These are phyloP conservation scores for Delonix regia DNA, from an alignment of 306 rosid genomes.

Conservation along the genomic window DNA sequence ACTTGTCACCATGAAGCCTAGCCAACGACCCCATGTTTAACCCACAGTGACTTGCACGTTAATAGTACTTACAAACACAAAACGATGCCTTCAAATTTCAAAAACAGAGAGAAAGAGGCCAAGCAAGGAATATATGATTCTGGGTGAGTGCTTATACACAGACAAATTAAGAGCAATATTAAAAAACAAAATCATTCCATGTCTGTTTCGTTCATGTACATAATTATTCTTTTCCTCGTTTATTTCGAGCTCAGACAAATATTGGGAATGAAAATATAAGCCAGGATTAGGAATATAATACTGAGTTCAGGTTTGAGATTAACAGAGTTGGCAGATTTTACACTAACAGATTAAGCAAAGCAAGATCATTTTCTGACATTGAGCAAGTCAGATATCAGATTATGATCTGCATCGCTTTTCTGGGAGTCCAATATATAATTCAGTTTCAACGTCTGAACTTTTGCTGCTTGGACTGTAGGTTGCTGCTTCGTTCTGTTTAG, in stretches of 20 bases:
- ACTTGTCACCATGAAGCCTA: background rate
- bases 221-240: background rate
- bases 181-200: background rate
- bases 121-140: background rate
- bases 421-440: conserved; percentile 59
- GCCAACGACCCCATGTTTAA: background rate
- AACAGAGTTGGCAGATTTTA: background rate
- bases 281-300: background rate
- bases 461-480: conserved; percentile 22
- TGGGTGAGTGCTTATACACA: background rate
- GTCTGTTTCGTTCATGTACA: background rate
- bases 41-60: background rate
- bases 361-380: background rate
- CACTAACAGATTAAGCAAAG: background rate
- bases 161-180: background rate
- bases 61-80: background rate
- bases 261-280: conserved; percentile 5
- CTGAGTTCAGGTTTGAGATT: background rate
- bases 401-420: conserved; percentile 35
- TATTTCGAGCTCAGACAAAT: background rate
- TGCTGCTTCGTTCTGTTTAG: conserved; percentile 27
- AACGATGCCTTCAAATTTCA: conserved; percentile 8
- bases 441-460: conserved; percentile 48
- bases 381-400: background rate
- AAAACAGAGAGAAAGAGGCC: background rate